Evolutionary conservation across 2,329 filamentous ascomycete genomes (phyloP), one percentile per base, ranked within the genome.

Genomic region (Coniella lustricola): DNA sequence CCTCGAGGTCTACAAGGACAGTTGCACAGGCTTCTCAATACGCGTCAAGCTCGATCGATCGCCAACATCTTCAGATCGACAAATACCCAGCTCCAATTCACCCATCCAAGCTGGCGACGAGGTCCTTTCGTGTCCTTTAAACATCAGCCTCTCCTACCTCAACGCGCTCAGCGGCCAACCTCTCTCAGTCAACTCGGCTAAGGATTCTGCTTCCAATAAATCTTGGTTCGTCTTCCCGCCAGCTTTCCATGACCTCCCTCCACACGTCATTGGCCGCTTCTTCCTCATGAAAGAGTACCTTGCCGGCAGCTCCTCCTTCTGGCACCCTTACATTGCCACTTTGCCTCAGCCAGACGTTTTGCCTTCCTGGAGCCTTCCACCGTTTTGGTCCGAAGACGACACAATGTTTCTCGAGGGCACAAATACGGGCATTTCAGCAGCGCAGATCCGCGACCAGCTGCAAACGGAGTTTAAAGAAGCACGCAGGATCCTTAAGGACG

Each of bases 231-330:
- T 41, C 53, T 77, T 85, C 40, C 73, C 78, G 0, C 42, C 55
- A 0, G 59, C 59, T 1, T 80, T 86, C 55, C 62, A 84, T 40
- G 56, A 68, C 1, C 63, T 73, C 2, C 74, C 75, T 1, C 73
- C 79, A 0, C 76, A 85, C 55, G 77, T 85, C 49, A 65, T 82
- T 42, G 75, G 79, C 8, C 75, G 82, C 3, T 84, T 88, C 64
- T 84, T 86, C 54, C 71, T 90, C 5, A 73, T 86, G 60, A 78
- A 82, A 52, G 79, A 90, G 61, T 82, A 80, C 59, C 68, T 88
- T 29, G 64, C 74, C 2, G 77, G 76, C 1, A 48, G 64, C 2
- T 59, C 71, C 2, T 85, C 84, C 0, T 79, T 77, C 55, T 90
- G 85, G 85, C 73, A 69, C 61, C 75, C 81, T 1, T 90, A 90